Conservation (phyloP, 2,329 filamentous ascomycete genomes). For the Cordyceps tenuipes region DNA sequence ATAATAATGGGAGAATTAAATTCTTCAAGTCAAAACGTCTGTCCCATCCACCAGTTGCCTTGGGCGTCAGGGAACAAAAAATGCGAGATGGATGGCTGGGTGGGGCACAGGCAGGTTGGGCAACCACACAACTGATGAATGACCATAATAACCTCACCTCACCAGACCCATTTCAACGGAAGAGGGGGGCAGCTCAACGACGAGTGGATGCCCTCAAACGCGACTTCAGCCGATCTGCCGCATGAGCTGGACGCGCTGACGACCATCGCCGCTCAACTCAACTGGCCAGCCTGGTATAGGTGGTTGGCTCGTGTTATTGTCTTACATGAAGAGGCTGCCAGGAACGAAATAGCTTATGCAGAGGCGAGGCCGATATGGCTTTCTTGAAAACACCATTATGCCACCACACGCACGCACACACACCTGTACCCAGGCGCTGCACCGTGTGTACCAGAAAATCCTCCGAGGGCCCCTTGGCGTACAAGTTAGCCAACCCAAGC, state of each 20-base stretch:
- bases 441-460: background rate
- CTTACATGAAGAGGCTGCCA: background rate
- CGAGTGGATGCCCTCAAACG: constrained; percentile 2
- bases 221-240: constrained; percentile 1
- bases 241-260: background rate
- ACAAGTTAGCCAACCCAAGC: background rate
- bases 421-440: background rate
- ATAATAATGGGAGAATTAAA: background rate
- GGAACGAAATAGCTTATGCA: background rate
- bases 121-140: constrained; percentile 8
- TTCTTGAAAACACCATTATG: constrained; percentile 1
- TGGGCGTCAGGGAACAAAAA: background rate
- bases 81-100: constrained; percentile 11
- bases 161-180: constrained; percentile 7
- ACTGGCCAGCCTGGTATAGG: background rate
- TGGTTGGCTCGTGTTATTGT: background rate
- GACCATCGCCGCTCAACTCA: background rate
- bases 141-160: background rate
- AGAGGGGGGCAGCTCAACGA: background rate
- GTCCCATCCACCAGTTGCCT: background rate
- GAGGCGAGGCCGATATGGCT: background rate
- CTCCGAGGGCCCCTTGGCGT: background rate
- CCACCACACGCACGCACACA: background rate
- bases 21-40: background rate
- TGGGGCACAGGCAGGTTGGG: constrained; percentile 8